Conservation (phyloP, 495 filamentous ascomycete species). For the Copromyces sp. region DNA sequence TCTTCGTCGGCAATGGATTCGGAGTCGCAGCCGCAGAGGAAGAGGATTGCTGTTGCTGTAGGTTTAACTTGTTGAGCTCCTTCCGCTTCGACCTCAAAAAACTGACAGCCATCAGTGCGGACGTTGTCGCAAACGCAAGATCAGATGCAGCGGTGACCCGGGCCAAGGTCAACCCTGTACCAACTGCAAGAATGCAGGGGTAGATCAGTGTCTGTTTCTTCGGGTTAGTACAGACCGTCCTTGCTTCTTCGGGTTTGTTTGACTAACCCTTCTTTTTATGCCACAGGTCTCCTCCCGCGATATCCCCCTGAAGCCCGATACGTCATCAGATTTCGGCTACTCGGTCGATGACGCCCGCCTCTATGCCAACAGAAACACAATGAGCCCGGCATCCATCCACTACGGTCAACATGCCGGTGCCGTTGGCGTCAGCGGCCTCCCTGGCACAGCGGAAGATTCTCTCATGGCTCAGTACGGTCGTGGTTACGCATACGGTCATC, state of each 20-base stretch:
- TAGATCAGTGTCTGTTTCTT: constrained; percentile 64
- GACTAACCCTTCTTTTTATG: constrained; percentile 12
- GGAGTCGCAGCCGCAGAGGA: constrained; percentile 36
- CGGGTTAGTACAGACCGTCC: constrained; percentile 43
- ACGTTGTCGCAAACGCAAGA: constrained; percentile 89
- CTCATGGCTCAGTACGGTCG: background rate
- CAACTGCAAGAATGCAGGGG: constrained; percentile 70
- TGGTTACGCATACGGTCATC: background rate
- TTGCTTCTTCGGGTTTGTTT: constrained; percentile 1
- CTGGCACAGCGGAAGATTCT: background rate
- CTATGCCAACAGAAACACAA: constrained; percentile 23
- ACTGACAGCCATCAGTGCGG: constrained; percentile 52
- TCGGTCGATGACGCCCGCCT: constrained; percentile 29
- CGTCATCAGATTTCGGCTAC: constrained; percentile 25
- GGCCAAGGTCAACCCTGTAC: constrained; percentile 65
- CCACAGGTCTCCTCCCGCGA: constrained; percentile 39
- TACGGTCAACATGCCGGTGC: background rate
- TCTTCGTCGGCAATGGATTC: constrained; percentile 15
- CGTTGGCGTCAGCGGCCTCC: background rate
- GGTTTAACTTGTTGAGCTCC: constrained; percentile 17
- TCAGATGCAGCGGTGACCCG: constrained; percentile 85
- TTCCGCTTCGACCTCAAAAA: background rate
- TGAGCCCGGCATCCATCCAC: background rate
- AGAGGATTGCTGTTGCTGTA: constrained; percentile 63
- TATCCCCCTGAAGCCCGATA: constrained; percentile 30